phyloP scores from a whole-genome alignment of 2,329 filamentous ascomycete genomes.

The Escovopsis sp. region DNA sequence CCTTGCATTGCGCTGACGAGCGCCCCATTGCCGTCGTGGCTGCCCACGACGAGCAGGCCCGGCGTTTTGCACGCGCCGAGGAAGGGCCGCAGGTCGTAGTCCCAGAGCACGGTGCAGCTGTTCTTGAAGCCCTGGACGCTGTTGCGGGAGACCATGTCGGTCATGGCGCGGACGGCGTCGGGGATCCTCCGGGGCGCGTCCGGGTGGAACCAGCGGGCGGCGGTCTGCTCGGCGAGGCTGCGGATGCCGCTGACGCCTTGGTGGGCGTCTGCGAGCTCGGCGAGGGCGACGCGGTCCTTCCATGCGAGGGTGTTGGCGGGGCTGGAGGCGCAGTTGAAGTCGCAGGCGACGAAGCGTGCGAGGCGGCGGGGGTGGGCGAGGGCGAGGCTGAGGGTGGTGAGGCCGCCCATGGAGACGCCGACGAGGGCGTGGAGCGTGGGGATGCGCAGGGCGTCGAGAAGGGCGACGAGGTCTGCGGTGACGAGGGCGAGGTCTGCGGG shows the following conservation, averaged over 20 bases:
- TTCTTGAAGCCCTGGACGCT: constrained; percentile 54
- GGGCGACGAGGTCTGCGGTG: constrained; percentile 47
- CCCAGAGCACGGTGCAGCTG: constrained; percentile 54
- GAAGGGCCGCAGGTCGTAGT: constrained; percentile 48
- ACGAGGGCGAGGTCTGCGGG: constrained; percentile 50
- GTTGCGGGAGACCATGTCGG: constrained; percentile 55
- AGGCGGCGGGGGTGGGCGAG: constrained; percentile 49
- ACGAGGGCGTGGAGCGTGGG: constrained; percentile 50
- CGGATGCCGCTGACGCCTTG: constrained; percentile 50
- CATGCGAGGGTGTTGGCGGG: constrained; percentile 64
- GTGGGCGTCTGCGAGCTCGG: constrained; percentile 37
- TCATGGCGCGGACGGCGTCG: constrained; percentile 40
- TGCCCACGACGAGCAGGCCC: constrained; percentile 57
- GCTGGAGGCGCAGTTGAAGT: constrained; percentile 62
- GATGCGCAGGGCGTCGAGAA: constrained; percentile 58
- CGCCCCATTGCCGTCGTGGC: constrained; percentile 53
- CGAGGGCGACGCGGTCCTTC: constrained; percentile 58
- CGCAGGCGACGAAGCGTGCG: constrained; percentile 52
- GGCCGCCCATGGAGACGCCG: constrained; percentile 71
- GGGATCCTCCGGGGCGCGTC: constrained; percentile 27
- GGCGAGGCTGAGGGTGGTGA: constrained; percentile 59
- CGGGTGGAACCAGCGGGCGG: constrained; percentile 66
- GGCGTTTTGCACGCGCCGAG: constrained; percentile 41
- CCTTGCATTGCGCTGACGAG: constrained; percentile 68
- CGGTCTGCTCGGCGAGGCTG: constrained; percentile 54